Evolutionary conservation across 169 alveolate genomes (phyloP).

Genomic region (Plasmodium falciparum): DNA sequence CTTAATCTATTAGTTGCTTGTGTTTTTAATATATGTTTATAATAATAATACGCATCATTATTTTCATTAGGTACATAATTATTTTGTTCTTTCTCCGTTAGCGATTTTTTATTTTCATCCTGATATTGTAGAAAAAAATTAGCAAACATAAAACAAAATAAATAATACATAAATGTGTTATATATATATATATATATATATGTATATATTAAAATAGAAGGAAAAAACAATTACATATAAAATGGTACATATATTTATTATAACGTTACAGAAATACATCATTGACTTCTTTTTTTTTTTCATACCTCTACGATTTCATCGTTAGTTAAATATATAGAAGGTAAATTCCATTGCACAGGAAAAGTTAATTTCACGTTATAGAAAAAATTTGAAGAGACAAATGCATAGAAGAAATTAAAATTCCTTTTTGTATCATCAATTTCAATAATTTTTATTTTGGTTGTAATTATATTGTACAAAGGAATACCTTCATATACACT

Average conservation of each 20-base stretch:
- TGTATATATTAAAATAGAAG: neutral
- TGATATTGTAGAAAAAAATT: neutral
- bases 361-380: slow-evolving; percentile 33
- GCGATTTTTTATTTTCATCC: slow-evolving; percentile 41
- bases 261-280: too few relatives aligned
- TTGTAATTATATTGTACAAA: slow-evolving; percentile 53
- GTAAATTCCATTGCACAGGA: slow-evolving; percentile 60
- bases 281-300: neutral
- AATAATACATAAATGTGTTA: neutral
- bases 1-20: slow-evolving; percentile 51
- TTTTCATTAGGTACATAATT: slow-evolving; percentile 56
- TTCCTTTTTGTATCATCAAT: slow-evolving; percentile 46
- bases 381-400: slow-evolving; percentile 52
- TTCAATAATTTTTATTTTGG: slow-evolving; percentile 72
- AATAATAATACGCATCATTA: slow-evolving; percentile 65
- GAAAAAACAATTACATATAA: neutral
- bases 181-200: neutral
- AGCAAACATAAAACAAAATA: neutral
- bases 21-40: slow-evolving; percentile 49
- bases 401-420: slow-evolving; percentile 58
- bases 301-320: slow-evolving; percentile 62
- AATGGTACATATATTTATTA: too few relatives aligned
- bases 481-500: slow-evolving; percentile 63
- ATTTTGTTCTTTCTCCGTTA: slow-evolving; percentile 46
- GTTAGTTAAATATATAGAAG: slow-evolving; percentile 39